A percentile compares a stretch with the other conserved stretches of the same genome.
Conservation (phyloP, 441 rosid species). For the Isatis lusitanica region DNA sequence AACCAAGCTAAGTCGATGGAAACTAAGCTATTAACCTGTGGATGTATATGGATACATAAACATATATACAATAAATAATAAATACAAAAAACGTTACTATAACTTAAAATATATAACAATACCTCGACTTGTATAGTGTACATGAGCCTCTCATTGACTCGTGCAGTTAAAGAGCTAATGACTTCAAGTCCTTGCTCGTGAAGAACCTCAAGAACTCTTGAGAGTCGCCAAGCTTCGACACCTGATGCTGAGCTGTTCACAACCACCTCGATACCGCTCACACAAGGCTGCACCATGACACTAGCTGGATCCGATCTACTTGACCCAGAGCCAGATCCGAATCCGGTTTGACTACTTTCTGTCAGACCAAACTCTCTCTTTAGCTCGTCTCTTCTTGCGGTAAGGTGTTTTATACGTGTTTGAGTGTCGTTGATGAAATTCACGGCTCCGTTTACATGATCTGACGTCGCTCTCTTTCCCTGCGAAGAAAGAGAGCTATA, state of each 20-base stretch:
- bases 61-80: background rate
- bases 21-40: conserved; percentile 31
- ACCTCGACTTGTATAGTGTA: conserved; percentile 61
- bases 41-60: background rate
- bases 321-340: conserved; percentile 12
- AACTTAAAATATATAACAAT: background rate
- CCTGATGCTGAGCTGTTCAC: conserved; percentile 36
- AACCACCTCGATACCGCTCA: conserved; percentile 52
- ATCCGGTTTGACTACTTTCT: conserved; percentile 10
- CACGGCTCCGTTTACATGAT: conserved; percentile 66
- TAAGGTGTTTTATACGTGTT: conserved; percentile 40
- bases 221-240: conserved; percentile 42
- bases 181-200: conserved; percentile 48
- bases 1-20: conserved; percentile 31
- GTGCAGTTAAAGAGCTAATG: conserved; percentile 50
- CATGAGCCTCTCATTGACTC: conserved; percentile 42
- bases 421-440: conserved; percentile 52
- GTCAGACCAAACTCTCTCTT: conserved; percentile 25
- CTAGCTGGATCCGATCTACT: conserved; percentile 15
- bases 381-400: conserved; percentile 47
- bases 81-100: background rate
- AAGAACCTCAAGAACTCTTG: conserved; percentile 49
- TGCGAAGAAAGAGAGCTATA: conserved; percentile 22
- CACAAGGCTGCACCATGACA: conserved; percentile 41
- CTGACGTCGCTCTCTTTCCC: conserved; percentile 76